Evolutionary conservation across 441 rosid genomes (phyloP), one percentile per base, ranked within the genome.

Genomic region (Dalechampia spathulata): DNA sequence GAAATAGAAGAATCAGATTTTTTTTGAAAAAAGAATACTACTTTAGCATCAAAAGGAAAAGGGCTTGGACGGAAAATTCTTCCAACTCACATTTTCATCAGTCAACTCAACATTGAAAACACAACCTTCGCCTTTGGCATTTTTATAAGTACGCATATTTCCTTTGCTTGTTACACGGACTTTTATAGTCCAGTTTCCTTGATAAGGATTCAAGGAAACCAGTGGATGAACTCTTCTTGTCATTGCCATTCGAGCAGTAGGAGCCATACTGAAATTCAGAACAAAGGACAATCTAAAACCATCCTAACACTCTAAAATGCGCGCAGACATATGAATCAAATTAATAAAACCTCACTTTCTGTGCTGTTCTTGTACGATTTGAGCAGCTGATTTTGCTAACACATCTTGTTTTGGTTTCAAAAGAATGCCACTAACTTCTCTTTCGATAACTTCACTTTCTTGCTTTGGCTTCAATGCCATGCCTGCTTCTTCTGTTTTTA

Each of bases 101-200:
- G 99, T 92, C 23, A 92, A 72, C 74, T 92, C 97, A 21, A 92
- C 94, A 71, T 86, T 89, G 77, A 92, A 92, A 73, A 89, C 94
- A 58, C 97, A 89, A 25, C 99, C 97, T 68, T 86, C 97, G n/a
- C 99, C 99, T 57, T 82, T 86, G 15, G 84, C 83, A 71, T 92
- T 92, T 69, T 50, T 85, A 61, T 86, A 92, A 17, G 77, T 77
- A 25, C 90, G 89, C 97, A 89, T 84, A 61, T 45, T 62, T 51
- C 92, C 99, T 67, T 89, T 92, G 78, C 72, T 85, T 5, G 99
- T 92, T 25, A 92, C 90, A 15, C 92, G 62, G 19, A 88, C 99
- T 67, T 92, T 92, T 40, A 92, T 89, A 10, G 87, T 92, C 97
- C 97, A 92, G 56, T 65, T 92, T 6, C 94, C 99, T 76, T 92